A percentile compares a stretch with the other conserved stretches of the same genome.
Conservation (phyloP, 202 grass and related monocot species). For the Setaria viridis region DNA sequence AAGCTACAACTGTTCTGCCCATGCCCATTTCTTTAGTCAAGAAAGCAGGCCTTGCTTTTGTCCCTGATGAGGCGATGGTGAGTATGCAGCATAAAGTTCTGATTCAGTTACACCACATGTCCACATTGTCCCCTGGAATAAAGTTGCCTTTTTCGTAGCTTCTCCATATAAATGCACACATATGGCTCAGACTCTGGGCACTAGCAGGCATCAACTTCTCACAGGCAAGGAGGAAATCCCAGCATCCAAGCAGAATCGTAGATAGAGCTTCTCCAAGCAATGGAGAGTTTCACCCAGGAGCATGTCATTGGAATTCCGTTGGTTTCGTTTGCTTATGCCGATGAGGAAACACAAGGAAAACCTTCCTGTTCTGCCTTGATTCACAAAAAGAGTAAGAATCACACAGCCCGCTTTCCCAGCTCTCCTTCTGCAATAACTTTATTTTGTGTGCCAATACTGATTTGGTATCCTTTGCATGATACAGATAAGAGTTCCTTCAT, state of each 20-base stretch:
- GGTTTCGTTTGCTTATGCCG: conserved; percentile 45
- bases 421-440: not conserved
- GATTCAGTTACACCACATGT: conserved; percentile 42
- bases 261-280: conserved; percentile 36
- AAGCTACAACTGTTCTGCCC: conserved; percentile 42
- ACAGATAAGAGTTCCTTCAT: conserved; percentile 60
- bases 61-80: conserved; percentile 64
- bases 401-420: conserved; percentile 19
- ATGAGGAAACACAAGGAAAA: conserved; percentile 39
- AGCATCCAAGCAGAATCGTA: conserved; percentile 33
- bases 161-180: conserved; percentile 30
- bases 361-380: conserved; percentile 39
- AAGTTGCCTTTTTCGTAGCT: conserved; percentile 41
- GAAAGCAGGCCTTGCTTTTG: conserved; percentile 51
- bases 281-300: conserved; percentile 58
- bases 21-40: conserved; percentile 32
- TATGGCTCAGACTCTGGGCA: conserved; percentile 41
- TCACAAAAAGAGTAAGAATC: conserved; percentile 37
- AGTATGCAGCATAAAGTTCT: conserved; percentile 54
- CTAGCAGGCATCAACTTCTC: conserved; percentile 39
- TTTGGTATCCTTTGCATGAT: conserved; percentile 24
- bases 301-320: conserved; percentile 72
- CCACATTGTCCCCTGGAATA: conserved; percentile 60
- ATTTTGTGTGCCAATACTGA: conserved; percentile 37
- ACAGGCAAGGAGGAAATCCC: conserved; percentile 27